These are phyloP conservation scores for Boletus sp. DNA, from an alignment of 768 basidiomycete species.

Conservation along the genomic window DNA sequence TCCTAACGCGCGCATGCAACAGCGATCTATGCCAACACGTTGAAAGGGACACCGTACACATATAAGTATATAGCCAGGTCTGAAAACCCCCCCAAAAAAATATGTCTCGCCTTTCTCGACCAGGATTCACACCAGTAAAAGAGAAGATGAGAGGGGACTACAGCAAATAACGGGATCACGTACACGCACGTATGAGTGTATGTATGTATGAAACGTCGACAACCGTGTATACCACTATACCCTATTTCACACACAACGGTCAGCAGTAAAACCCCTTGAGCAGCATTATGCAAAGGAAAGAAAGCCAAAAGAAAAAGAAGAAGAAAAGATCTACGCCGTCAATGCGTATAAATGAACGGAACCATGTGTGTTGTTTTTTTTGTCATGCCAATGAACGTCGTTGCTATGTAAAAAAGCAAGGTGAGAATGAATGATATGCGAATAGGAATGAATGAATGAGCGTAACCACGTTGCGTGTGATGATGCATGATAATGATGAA, in stretches of 20 bases:
- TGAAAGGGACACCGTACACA: background rate
- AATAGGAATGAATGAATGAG: conserved; percentile 13
- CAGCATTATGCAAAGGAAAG: background rate
- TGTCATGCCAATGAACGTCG: conserved; percentile 4
- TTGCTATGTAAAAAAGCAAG: conserved; percentile 1
- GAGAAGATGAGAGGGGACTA: background rate
- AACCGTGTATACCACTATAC: conserved; percentile 10
- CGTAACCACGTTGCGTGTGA: conserved; percentile 10
- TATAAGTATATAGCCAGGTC: background rate
- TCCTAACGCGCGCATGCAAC: background rate
- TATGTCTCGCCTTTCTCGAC: background rate
- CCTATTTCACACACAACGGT: conserved; percentile 14
- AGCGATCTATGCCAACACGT: background rate
- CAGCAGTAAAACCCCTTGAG: conserved; percentile 10
- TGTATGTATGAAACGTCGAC: conserved; percentile 4
- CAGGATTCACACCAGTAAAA: background rate
- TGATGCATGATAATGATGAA: conserved; percentile 16
- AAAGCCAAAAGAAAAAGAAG: too few species aligned
- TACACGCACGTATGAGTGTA: conserved; percentile 1
- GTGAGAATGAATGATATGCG: conserved; percentile 7
- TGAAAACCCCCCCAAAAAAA: background rate
- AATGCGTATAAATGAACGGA: background rate
- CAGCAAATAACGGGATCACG: background rate
- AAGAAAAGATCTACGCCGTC: conserved; percentile 13
- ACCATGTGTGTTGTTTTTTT: conserved; percentile 1